A percentile compares a stretch with the other conserved stretches of the same genome.
These are phyloP conservation scores for Solanum etuberosum DNA, from an alignment of 257 asterid species.

Conservation along the genomic window DNA sequence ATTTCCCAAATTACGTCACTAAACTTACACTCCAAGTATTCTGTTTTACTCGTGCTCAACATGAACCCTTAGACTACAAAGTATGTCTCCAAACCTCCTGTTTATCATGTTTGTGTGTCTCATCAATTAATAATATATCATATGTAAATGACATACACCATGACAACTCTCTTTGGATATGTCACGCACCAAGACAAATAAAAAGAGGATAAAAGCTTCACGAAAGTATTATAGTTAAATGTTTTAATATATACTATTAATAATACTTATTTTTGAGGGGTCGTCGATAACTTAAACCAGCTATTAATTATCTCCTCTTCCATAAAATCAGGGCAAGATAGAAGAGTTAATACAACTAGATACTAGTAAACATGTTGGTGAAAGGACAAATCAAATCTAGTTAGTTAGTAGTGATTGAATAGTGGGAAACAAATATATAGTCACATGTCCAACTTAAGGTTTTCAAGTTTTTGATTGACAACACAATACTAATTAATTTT, in stretches of 20 bases:
- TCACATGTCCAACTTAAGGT: not conserved
- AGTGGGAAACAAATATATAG: not conserved
- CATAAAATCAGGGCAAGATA: not conserved
- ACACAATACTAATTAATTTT: not conserved
- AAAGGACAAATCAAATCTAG: constrained; percentile 1
- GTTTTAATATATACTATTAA: not conserved
- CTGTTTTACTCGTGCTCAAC: not conserved
- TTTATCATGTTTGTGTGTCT: accelerated
- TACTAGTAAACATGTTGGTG: not conserved
- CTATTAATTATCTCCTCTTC: not conserved
- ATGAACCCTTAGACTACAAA: not conserved
- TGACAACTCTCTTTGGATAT: not conserved
- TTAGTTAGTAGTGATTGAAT: constrained; percentile 9
- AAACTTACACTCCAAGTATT: too few relatives aligned
- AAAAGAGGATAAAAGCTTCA: not conserved
- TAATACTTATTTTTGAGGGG: not conserved
- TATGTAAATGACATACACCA: not conserved
- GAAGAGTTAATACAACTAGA: not conserved
- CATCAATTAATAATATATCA: not conserved
- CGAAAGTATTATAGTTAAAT: not conserved
- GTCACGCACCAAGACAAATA: not conserved
- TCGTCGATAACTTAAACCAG: not conserved
- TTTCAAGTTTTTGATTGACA: not conserved
- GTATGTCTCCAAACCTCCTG: not conserved
- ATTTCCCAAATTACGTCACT: too few relatives aligned